Evolutionary conservation across 331 rosid species (phyloP).

Genomic region (Spiraea crenata): DNA sequence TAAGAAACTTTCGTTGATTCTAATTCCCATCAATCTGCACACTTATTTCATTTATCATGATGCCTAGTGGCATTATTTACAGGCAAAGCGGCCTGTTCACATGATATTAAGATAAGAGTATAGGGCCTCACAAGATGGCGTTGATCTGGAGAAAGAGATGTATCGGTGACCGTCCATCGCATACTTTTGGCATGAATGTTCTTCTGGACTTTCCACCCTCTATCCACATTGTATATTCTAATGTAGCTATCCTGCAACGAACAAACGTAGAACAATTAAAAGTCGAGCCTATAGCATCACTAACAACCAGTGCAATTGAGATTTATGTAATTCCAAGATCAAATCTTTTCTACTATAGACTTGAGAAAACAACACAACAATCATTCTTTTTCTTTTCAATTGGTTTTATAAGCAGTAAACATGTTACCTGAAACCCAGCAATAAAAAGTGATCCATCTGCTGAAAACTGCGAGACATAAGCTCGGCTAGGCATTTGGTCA

Average conservation of each 20-base stretch:
- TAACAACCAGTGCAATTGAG: neutral
- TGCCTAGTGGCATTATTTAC: neutral
- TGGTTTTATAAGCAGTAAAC: neutral
- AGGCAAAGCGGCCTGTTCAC: neutral
- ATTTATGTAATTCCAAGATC: neutral
- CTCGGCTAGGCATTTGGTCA: constrained; percentile 64
- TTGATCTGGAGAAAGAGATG: constrained; percentile 83
- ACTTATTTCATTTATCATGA: neutral
- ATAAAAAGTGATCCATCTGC: constrained; percentile 81
- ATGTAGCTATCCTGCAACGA: constrained; percentile 70
- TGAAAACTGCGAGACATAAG: constrained; percentile 92
- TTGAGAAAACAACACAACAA: neutral
- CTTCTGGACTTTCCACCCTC: constrained; percentile 81
- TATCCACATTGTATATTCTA: constrained; percentile 77
- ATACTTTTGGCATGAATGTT: constrained; percentile 71
- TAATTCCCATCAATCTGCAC: neutral
- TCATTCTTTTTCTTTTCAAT: neutral
- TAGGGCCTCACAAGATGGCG: constrained; percentile 68
- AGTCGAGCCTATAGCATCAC: neutral
- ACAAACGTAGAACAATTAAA: constrained; percentile 4
- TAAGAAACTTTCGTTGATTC: constrained; percentile 1
- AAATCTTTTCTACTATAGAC: neutral
- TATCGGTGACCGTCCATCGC: constrained; percentile 93
- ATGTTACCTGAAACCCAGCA: constrained; percentile 16
- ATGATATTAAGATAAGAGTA: constrained; percentile 9